Base-by-base conservation (phyloP, 768 basidiomycete species). In the Russula olivacea region DNA sequence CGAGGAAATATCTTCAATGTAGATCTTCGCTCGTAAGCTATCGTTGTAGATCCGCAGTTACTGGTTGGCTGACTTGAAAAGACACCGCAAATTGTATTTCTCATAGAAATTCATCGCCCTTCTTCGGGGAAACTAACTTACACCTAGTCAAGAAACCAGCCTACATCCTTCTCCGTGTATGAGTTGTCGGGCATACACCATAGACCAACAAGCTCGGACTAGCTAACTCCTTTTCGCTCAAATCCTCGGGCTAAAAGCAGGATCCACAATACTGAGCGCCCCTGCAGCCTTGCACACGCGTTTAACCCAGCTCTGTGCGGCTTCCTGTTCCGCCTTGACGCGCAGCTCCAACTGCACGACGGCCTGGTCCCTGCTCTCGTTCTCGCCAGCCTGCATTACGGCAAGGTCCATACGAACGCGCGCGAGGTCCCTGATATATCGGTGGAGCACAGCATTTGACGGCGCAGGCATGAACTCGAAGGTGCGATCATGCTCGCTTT, bases 351-450 rank as follows among this genome's bases (percentile, higher is more conserved):
- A 34, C 32, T 38, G 56, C 2, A 34, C 62, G 8, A 54, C 19
- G 3, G 21, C 51, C 4, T 21, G 25, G 7, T 58, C 50, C 3
- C 32, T 21, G 23, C 17, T 28, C 32, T 62, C n/a, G 28, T 36
- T 28, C 53, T 48, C 65, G 19, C 9, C 32, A 2, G 12, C 47
- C 6, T 34, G 53, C 53, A 64, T n/a, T 21, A 40, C 53, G 4
- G 47, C 53, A 3, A 58, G 45, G 21, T 66, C 65, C 45, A 50
- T 53, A 19, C 51, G 61, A 10, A 59, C 43, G 4, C 45, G 57
- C 8, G 55, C 62, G 21, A 66, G 61, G 19, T 64, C 65, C 36
- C 32, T 58, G 17, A 66, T 47, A 51, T 66, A 66, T 7, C 56
- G 30, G 15, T 66, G 45, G 19, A 66, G 51, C 4, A 25, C 32